Evolutionary conservation across 768 basidiomycete genomes (phyloP).

Genomic region (Rossbeevera mucosa): DNA sequence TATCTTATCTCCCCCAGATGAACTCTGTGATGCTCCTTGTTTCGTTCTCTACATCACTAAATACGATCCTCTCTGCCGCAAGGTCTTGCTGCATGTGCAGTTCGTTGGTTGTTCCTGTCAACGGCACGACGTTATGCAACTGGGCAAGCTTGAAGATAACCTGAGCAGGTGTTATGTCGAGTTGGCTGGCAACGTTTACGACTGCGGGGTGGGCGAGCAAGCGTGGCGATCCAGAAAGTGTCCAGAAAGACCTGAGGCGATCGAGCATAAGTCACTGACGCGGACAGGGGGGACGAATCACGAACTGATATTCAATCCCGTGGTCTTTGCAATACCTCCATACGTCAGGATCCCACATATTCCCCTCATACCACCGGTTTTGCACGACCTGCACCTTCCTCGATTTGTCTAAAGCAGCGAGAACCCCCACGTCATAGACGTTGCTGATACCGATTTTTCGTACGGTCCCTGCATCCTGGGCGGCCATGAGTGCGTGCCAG

Average conservation of each 20-base stretch:
- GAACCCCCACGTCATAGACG: conserved; percentile 56
- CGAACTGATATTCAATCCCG: conserved; percentile 69
- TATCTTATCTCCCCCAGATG: conserved; percentile 26
- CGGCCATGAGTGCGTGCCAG: conserved; percentile 55
- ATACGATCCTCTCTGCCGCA: conserved; percentile 36
- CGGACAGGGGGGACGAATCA: not conserved
- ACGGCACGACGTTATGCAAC: conserved; percentile 58
- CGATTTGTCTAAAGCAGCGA: conserved; percentile 49
- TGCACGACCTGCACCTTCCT: conserved; percentile 71
- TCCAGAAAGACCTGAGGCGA: conserved; percentile 74
- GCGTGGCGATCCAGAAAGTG: conserved; percentile 69
- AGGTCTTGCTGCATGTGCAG: conserved; percentile 67
- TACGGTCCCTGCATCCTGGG: conserved; percentile 64
- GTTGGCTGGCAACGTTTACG: conserved; percentile 39
- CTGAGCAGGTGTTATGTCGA: conserved; percentile 58
- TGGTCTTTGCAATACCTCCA: conserved; percentile 59
- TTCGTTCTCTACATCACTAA: conserved; percentile 27
- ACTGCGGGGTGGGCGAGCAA: conserved; percentile 51
- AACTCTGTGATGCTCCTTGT: conserved; percentile 23
- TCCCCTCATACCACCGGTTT: conserved; percentile 82
- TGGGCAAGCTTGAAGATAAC: conserved; percentile 67
- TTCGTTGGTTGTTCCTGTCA: conserved; percentile 70
- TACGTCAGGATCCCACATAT: conserved; percentile 67
- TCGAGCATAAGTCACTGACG: not conserved
- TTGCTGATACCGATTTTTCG: conserved; percentile 73